Evolutionary conservation across 371 early-diverging fungal genomes (phyloP), one percentile per base, ranked within the genome.

Genomic region (Mortierella sp.): DNA sequence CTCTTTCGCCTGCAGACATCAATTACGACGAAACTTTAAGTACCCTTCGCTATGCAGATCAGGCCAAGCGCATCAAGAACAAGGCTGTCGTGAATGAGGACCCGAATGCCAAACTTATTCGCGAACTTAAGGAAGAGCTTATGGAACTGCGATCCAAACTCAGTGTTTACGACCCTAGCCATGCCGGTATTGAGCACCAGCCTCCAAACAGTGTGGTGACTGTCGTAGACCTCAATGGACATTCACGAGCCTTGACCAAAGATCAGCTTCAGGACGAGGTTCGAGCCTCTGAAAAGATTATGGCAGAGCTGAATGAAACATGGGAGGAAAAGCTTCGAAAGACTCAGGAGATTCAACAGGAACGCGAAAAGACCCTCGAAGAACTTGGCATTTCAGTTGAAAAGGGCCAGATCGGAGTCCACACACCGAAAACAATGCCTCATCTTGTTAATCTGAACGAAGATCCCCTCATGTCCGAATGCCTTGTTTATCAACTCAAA

Each of bases 1-100:
- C 93, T 3, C 89, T 95, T 50, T 90, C 92, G n/a, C 92, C 92
- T 0, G 89, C 92, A 4, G 89, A 90, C 52, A 45, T 79, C 73
- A 81, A 59, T 70, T 88, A 87, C 47, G 91, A 92, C 61, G 98
- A 97, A 85, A 92, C 97, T 3, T 86, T 97, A 7, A 93, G 94
- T 68, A 99, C 98, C 0, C 83, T 98, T 21, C 90, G 97, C 45
- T 99, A 96, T 80, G 97, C 97, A 11, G 94, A 96, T 76, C 90
- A 94, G 53, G 97, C 96, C 62, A 97, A 96, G 77, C 86, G 86
- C 66, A 94, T 97, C 71, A 90, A 94, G 74, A 96, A 94, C 77
- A 91, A 89, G 74, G 95, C 97, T 5, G 88, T 92, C 5, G 91
- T 97, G 37, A 97, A 97, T 71, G 95, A 95, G 81, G 94, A 94